Base-by-base conservation (phyloP, 192 early-diverging fungal species). In the Helicostylum pulchrum region DNA sequence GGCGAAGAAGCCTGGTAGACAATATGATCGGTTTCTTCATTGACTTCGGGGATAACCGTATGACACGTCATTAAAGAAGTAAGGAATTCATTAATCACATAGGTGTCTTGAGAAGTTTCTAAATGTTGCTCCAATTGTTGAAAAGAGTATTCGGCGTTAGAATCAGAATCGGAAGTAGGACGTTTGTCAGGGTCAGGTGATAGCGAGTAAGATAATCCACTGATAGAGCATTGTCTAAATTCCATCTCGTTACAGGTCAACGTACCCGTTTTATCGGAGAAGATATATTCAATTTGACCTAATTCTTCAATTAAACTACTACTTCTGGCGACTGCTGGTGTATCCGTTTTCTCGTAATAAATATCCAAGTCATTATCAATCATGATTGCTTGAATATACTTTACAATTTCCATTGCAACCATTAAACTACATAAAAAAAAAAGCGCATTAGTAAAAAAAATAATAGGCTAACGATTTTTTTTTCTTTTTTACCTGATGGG, bases 361-460 rank as follows among this genome's bases (percentile, higher is more conserved):
- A 99, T 90, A 73, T 99, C 96, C 74, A 94, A 71, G 70, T 99
- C 95, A 9, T 85, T 79, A 78, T 94, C 92, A 72, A 99, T 97
- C 43, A 96, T 81, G 45, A 85, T 74, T 7, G 91, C 86, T 72
- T 96, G 88, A 74, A 87, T 83, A 72, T 87, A 97, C 77, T 99
- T 99, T 31, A 96, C 94, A 51, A 96, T 83, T 68, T 99, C 97
- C 94, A 99, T 95, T n/a, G 93, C 95, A 21, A 99, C 92, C 68
- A 99, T 95, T 72, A 97, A 87, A 83, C 89, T 90, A 69, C 85
- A 44, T 73, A 52, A 49, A 53, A 54, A 43, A 48, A n/a, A 8
- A 47, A 47, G 3, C 1, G 12, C 5, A 48, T 5, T 48, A 48
- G 6, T 31, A 53, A 53, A 15, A 11, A n/a, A 58, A 42, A 57